phyloP scores from a whole-genome alignment of 2,329 filamentous ascomycete species.

The Sporothrix sp. region DNA sequence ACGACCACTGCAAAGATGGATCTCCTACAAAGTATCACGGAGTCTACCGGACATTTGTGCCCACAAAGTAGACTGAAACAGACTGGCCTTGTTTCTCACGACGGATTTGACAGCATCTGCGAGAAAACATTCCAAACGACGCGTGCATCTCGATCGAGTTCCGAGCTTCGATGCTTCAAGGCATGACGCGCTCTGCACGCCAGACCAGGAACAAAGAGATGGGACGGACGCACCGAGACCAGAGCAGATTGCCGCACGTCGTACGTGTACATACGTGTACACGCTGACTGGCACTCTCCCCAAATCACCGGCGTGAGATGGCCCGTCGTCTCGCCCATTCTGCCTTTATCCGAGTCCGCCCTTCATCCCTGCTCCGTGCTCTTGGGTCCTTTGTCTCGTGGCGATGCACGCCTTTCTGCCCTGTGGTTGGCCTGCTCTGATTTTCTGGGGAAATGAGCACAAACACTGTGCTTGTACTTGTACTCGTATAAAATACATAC shows the following conservation, averaged over 20 bases:
- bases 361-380: background rate
- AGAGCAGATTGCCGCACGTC: background rate
- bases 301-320: too few species aligned
- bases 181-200: background rate
- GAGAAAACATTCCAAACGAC: conserved; percentile 1
- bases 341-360: too few species aligned
- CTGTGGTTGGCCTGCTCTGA: background rate
- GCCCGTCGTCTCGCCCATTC: too few species aligned
- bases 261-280: too few species aligned
- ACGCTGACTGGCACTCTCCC: too few species aligned
- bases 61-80: conserved; percentile 8
- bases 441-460: background rate
- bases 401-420: background rate
- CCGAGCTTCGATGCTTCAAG: background rate
- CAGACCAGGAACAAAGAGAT: background rate
- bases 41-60: too few species aligned
- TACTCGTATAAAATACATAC: too few species aligned
- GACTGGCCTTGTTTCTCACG: background rate
- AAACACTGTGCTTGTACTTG: background rate
- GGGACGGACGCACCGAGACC: too few species aligned
- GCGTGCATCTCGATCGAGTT: background rate
- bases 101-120: too few species aligned
- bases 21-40: too few species aligned
- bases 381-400: background rate
- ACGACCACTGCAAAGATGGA: too few species aligned